Evolutionary conservation across 169 alveolate species (phyloP).

Genomic region (Plasmodium gallinaceum): DNA sequence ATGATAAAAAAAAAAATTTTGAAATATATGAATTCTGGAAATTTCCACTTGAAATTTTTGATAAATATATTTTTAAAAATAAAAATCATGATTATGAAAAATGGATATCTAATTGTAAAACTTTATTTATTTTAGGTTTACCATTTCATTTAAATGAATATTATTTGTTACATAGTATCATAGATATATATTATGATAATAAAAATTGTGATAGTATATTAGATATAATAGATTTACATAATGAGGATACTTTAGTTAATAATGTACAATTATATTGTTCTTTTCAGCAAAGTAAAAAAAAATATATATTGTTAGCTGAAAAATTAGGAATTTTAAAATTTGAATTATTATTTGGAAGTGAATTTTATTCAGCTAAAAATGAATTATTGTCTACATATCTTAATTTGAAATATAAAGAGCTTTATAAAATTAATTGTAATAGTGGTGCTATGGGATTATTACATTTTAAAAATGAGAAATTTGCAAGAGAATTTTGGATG

Average conservation of each 20-base stretch:
- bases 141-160: conserved; percentile 19
- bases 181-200: conserved; percentile 26
- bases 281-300: conserved; percentile 15
- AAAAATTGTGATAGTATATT: conserved; percentile 25
- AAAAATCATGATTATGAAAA: conserved; percentile 38
- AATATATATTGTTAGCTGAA: conserved; percentile 38
- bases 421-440: conserved; percentile 10
- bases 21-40: neutral
- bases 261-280: conserved; percentile 12
- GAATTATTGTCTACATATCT: conserved; percentile 3
- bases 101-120: conserved; percentile 47
- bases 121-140: conserved; percentile 21
- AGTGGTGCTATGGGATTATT: conserved; percentile 39
- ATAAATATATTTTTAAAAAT: conserved; percentile 43
- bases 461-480: conserved; percentile 57
- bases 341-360: conserved; percentile 42
- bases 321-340: conserved; percentile 54
- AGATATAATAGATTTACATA: conserved; percentile 7
- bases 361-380: conserved; percentile 24
- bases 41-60: conserved; percentile 34
- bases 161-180: conserved; percentile 13
- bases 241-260: conserved; percentile 3
- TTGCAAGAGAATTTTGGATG: conserved; percentile 56
- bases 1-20: neutral
- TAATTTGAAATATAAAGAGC: conserved; percentile 1